phyloP scores from a whole-genome alignment of 805 yeast genomes.

The Barnettozyma pratensis region DNA sequence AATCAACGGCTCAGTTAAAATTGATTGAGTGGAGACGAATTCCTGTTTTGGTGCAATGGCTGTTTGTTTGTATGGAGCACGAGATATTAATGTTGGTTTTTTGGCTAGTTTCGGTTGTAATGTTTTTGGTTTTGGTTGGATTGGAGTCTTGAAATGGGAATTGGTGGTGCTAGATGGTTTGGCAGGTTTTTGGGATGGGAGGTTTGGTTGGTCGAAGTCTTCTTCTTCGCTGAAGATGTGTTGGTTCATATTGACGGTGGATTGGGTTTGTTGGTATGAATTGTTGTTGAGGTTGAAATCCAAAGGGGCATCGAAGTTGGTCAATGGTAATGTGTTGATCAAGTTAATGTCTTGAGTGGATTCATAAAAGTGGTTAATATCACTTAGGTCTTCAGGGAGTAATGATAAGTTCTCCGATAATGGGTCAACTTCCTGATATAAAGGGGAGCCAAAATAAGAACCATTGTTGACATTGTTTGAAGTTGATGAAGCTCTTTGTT shows the following conservation, averaged over 20 bases:
- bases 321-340: conserved; percentile 3
- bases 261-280: background rate
- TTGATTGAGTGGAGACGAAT: background rate
- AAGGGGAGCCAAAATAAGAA: conserved; percentile 17
- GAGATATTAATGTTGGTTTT: background rate
- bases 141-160: conserved; percentile 2
- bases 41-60: background rate
- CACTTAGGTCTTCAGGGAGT: conserved; percentile 18
- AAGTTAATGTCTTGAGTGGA: conserved; percentile 4
- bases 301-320: conserved; percentile 4
- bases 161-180: background rate
- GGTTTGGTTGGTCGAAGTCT: background rate
- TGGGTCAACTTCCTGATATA: conserved; percentile 17
- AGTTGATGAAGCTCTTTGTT: conserved; percentile 8
- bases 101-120: background rate
- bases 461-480: background rate
- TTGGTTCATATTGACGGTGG: background rate
- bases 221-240: background rate
- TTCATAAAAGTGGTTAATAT: conserved; percentile 14
- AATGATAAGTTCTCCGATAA: conserved; percentile 4
- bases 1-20: conserved; percentile 5
- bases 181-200: background rate
- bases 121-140: background rate
- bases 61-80: background rate
- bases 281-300: background rate